phyloP scores from a whole-genome alignment of 2,329 filamentous ascomycete genomes.

The Colletotrichum sp. region DNA sequence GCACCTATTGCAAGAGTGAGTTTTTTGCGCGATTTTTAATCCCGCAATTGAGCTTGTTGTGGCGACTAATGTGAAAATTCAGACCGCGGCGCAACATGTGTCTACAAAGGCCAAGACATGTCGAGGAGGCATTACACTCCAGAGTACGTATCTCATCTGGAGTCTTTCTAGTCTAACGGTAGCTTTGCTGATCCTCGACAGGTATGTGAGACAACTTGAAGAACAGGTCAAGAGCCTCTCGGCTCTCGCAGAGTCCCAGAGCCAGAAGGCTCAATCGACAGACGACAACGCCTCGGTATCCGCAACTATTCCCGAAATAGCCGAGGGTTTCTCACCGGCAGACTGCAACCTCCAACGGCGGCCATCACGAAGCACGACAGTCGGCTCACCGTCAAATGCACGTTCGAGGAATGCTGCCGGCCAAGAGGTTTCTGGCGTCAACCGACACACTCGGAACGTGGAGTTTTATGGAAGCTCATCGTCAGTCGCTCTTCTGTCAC shows the following conservation, averaged over 20 bases:
- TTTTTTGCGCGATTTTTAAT: not conserved
- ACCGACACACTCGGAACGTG: conserved; percentile 47
- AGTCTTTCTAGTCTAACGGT: not conserved
- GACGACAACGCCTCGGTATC: conserved; percentile 4
- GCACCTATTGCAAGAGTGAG: conserved; percentile 47
- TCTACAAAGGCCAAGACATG: conserved; percentile 30
- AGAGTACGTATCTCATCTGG: conserved; percentile 21
- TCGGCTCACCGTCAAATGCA: conserved; percentile 23
- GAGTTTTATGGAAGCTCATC: conserved; percentile 55
- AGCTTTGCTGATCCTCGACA: not conserved
- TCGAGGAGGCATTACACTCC: conserved; percentile 24
- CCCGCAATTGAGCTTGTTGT: not conserved
- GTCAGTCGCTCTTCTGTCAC: conserved; percentile 48
- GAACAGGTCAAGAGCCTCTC: conserved; percentile 26
- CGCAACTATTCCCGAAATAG: conserved; percentile 16
- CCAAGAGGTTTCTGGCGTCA: conserved; percentile 47
- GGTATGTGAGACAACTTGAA: conserved; percentile 28
- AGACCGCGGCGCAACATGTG: conserved; percentile 29
- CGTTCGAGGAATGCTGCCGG: conserved; percentile 31
- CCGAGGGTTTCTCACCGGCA: not conserved
- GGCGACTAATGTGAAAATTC: not conserved
- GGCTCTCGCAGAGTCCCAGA: not conserved
- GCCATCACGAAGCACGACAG: not conserved
- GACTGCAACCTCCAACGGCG: not conserved
- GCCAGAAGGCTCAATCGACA: not conserved